A percentile compares a stretch with the other conserved stretches of the same genome.
These are phyloP conservation scores for Karstenula rhodostoma DNA, from an alignment of 2,329 filamentous ascomycete species.

Conservation along the genomic window DNA sequence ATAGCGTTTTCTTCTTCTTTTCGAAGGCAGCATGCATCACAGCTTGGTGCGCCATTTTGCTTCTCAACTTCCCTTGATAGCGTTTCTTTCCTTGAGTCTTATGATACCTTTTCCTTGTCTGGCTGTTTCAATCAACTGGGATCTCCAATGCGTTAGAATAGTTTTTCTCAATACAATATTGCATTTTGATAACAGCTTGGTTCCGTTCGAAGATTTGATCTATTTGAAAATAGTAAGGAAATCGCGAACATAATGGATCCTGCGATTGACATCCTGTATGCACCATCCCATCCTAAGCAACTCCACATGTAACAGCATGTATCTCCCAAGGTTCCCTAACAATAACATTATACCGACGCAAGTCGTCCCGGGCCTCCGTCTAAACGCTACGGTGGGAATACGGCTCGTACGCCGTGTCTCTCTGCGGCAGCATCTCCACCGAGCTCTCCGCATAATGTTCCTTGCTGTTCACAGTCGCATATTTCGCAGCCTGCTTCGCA, in stretches of 20 bases:
- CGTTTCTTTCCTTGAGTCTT: too few relatives aligned
- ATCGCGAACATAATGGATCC: background rate
- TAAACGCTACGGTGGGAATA: constrained; percentile 4
- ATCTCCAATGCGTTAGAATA: too few relatives aligned
- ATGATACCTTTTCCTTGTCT: too few relatives aligned
- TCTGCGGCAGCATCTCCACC: background rate
- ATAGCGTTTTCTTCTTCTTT: background rate
- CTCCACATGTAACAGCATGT: background rate
- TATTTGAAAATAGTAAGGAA: background rate
- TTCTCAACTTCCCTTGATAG: too few relatives aligned
- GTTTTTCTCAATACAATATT: background rate
- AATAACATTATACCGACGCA: too few relatives aligned
- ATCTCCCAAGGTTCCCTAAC: background rate
- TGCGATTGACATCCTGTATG: background rate
- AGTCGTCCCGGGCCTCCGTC: background rate
- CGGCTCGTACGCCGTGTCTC: constrained; percentile 1
- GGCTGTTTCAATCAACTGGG: too few relatives aligned
- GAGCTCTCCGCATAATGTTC: constrained; percentile 1
- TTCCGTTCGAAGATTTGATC: background rate
- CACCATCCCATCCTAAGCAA: background rate
- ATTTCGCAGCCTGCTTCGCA: constrained; percentile 1
- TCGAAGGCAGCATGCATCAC: too few relatives aligned
- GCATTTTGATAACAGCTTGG: background rate
- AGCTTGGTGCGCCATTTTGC: too few relatives aligned
- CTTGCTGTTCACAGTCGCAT: background rate